Conservation (phyloP, 768 basidiomycete species). For the Rhizopogon salebrosus region DNA sequence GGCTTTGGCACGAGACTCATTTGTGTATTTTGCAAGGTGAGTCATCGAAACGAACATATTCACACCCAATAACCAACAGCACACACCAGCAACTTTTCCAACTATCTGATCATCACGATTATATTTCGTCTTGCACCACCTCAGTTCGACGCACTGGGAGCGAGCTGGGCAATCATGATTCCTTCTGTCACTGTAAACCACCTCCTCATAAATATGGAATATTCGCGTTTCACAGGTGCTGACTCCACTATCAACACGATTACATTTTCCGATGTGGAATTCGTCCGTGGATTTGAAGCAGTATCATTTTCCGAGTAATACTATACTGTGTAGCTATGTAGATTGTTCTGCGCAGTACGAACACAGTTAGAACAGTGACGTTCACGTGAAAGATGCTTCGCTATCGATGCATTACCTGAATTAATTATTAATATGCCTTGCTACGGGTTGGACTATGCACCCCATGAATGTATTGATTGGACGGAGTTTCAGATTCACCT, state of each 20-base stretch:
- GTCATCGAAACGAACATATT: neutral
- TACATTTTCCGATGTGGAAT: neutral
- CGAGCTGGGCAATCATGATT: neutral
- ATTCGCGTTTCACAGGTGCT: neutral
- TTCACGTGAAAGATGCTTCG: no score
- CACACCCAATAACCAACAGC: neutral
- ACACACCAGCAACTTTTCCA: neutral
- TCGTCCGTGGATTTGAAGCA: conserved; percentile 4
- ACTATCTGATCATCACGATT: neutral
- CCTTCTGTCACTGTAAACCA: neutral
- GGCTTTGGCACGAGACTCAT: conserved; percentile 3
- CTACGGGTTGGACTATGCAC: no score
- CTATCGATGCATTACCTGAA: neutral
- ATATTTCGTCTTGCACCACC: neutral
- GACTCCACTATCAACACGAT: neutral
- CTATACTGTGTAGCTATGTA: no score
- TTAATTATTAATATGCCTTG: neutral
- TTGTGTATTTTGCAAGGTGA: conserved; percentile 1
- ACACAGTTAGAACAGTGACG: no score
- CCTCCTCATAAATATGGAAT: conserved; percentile 2
- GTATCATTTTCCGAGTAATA: neutral
- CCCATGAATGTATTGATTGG: no score
- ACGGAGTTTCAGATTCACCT: no score
- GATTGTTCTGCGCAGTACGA: no score
- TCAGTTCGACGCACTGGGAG: neutral